These are phyloP conservation scores for Glycine soja DNA, from an alignment of 306 rosid species.

Conservation along the genomic window DNA sequence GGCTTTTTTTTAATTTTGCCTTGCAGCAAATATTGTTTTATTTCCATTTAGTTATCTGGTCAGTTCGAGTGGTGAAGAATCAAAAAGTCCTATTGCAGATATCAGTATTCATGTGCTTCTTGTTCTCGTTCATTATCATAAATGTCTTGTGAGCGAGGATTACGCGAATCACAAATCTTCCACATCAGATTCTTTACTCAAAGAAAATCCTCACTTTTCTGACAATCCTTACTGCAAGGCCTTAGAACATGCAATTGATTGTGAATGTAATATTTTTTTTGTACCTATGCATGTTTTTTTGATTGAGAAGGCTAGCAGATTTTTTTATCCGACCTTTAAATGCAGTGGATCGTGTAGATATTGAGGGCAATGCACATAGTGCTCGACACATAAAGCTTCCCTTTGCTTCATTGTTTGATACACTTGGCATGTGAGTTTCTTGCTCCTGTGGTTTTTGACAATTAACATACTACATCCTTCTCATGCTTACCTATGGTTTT, in stretches of 20 bases:
- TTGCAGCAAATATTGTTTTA: constrained; percentile 89
- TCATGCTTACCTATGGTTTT: constrained; percentile 22
- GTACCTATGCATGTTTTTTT: constrained; percentile 34
- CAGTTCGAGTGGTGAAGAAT: constrained; percentile 77
- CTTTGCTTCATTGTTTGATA: constrained; percentile 88
- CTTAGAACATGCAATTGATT: constrained; percentile 78
- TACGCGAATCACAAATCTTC: constrained; percentile 54
- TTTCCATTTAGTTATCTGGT: constrained; percentile 84
- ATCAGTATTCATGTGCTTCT: constrained; percentile 91
- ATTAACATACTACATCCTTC: constrained; percentile 6
- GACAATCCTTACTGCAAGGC: constrained; percentile 93
- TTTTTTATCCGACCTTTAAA: constrained; percentile 42
- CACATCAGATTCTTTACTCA: constrained; percentile 64
- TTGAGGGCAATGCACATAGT: constrained; percentile 73
- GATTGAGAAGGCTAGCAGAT: constrained; percentile 32
- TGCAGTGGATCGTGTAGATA: constrained; percentile 90
- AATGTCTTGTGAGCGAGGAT: constrained; percentile 64
- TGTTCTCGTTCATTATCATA: constrained; percentile 88
- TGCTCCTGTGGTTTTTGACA: constrained; percentile 32
- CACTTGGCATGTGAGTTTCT: constrained; percentile 85
- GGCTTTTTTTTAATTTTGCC: constrained; percentile 22
- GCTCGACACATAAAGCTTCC: constrained; percentile 86
- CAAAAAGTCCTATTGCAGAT: constrained; percentile 80
- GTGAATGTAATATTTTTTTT: constrained; percentile 72
- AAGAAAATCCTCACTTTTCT: constrained; percentile 67